These are phyloP conservation scores for Candida saitoana DNA, from an alignment of 805 yeast species.

Conservation along the genomic window DNA sequence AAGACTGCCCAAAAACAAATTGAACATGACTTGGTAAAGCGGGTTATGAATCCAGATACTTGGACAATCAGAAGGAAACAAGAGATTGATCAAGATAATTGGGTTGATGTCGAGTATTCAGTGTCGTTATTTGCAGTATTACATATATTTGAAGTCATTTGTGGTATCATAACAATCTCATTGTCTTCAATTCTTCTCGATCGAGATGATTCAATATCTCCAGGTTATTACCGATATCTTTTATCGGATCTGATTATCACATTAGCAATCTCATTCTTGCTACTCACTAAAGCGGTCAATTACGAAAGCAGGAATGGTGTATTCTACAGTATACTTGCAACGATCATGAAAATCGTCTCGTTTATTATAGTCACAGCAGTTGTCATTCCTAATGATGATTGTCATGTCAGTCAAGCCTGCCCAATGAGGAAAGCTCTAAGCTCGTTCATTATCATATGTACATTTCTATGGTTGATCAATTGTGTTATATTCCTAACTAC, in stretches of 20 bases:
- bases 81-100: slow-evolving; percentile 12
- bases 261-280: slow-evolving; percentile 29
- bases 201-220: slow-evolving; percentile 19
- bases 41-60: slow-evolving; percentile 33
- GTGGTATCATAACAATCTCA: slow-evolving; percentile 24
- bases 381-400: slow-evolving; percentile 22
- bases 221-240: slow-evolving; percentile 31
- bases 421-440: slow-evolving; percentile 31
- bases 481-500: slow-evolving; percentile 37
- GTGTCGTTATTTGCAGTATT: slow-evolving; percentile 27
- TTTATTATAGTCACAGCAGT: slow-evolving; percentile 27
- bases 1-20: slow-evolving; percentile 19
- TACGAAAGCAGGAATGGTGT: slow-evolving; percentile 39
- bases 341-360: slow-evolving; percentile 31
- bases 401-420: slow-evolving; percentile 21
- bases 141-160: slow-evolving; percentile 27
- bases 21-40: slow-evolving; percentile 25
- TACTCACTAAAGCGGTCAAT: slow-evolving; percentile 33
- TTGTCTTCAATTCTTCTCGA: slow-evolving; percentile 23
- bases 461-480: slow-evolving; percentile 36
- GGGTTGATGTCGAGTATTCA: slow-evolving; percentile 11
- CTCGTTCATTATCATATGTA: slow-evolving; percentile 34
- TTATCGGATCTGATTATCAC: slow-evolving; percentile 34
- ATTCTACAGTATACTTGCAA: slow-evolving; percentile 33
- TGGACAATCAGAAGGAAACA: slow-evolving; percentile 18